Base-by-base conservation (phyloP, 768 basidiomycete species). In the Rhizopogon vinicolor region DNA sequence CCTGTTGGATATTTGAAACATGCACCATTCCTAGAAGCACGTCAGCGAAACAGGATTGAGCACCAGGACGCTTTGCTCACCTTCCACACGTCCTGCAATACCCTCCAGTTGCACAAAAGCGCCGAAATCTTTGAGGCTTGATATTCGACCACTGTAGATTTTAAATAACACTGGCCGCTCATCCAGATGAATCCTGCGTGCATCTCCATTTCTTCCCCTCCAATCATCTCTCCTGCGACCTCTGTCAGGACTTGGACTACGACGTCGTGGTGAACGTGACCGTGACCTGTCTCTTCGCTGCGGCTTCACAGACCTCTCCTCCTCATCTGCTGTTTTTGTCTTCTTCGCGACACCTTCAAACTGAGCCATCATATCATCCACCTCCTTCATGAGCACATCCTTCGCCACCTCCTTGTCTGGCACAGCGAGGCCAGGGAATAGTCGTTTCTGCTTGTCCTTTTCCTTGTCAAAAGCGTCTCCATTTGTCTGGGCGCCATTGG, bases 31-130 rank as follows among this genome's bases (percentile, higher is more conserved):
- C 96, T 98, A 55, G 16, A 58, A 5, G 39, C 35, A 45, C 42
- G 18, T 67, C n/a, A 56, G 49, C 45, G 57, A 29, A 35, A 43
- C 8, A 16, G 10, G 25, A 39, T 28, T 7, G 28, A 25, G n/a
- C 29, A 14, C 3, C 8, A 13, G 8, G 35, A 40, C 44, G 43
- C 9, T n/a, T 10, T 46, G 70, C 84, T 59, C 73, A 93, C 96
- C 97, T 80, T 99, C 96, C 8, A 81, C 86, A 28, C 93, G 78
- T 10, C 94, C 94, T 13, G 75, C 72, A 45, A 98, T 74, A 29
- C 96, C 96, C 58, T 99, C 95, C 6, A 99, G 71, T 33, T 82
- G 81, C 41, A 97, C 88, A 64, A 99, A 99, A 0, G 93, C 95
- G 52, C 97, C 97, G 68, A 98, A 99, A 57, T 99, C 97, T 72